These are phyloP conservation scores for Stenocarpella maydis DNA, from an alignment of 2,329 filamentous ascomycete genomes.

Conservation along the genomic window DNA sequence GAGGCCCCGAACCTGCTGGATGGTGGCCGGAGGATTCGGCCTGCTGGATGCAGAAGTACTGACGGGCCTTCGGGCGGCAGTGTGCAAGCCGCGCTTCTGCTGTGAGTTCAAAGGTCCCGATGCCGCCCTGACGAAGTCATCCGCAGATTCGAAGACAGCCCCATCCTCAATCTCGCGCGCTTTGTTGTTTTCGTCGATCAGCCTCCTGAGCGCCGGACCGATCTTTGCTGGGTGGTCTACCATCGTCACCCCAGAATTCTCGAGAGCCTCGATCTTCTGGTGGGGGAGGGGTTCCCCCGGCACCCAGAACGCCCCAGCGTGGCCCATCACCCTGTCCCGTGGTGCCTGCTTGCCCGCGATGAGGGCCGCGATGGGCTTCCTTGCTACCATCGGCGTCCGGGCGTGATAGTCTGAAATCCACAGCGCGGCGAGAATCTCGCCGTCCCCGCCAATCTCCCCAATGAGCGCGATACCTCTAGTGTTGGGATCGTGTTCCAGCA, in stretches of 20 bases:
- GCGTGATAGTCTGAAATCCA: constrained; percentile 74
- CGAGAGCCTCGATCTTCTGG: constrained; percentile 73
- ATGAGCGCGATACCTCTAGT: constrained; percentile 77
- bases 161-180: constrained; percentile 27
- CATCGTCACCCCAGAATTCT: constrained; percentile 72
- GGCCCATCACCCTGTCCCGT: constrained; percentile 75
- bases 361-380: constrained; percentile 78
- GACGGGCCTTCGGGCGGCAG: constrained; percentile 1
- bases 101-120: not conserved
- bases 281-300: constrained; percentile 70
- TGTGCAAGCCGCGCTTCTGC: constrained; percentile 30
- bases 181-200: constrained; percentile 56
- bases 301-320: constrained; percentile 77
- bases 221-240: constrained; percentile 81
- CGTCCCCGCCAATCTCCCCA: constrained; percentile 75
- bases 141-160: constrained; percentile 38
- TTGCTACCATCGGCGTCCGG: constrained; percentile 58
- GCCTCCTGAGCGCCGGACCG: constrained; percentile 70
- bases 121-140: constrained; percentile 17
- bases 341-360: constrained; percentile 73
- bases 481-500: constrained; percentile 71
- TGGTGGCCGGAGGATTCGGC: not conserved
- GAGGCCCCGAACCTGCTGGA: constrained; percentile 27
- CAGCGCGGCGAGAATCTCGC: constrained; percentile 75
- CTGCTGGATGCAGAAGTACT: not conserved